Base-by-base conservation (phyloP, 345 rosid genomes). In the Theobroma cacao region DNA sequence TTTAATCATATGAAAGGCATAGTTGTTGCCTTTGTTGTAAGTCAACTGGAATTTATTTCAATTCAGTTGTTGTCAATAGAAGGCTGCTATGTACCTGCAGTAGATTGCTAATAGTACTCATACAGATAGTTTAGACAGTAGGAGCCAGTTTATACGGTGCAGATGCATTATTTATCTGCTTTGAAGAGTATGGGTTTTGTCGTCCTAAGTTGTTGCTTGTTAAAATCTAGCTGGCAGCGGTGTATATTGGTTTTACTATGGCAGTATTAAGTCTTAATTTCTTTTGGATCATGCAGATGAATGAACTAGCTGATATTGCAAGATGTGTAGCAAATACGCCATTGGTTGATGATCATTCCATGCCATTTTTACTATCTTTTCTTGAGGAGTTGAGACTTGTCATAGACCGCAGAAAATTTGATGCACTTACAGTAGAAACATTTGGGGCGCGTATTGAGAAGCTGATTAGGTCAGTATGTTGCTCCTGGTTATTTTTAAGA, bases 231-330 rank as follows among this genome's bases (percentile, higher is more conserved):
- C 22, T 50, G 31, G 33, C 55, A 52, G 36, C 61, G 52, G 12
- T 62, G 74, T 60, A 65, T 61, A 28, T 80, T 34, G 61, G 66
- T 76, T 76, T 72, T 59, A 52, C 45, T 22, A 22, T 68, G 50
- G 55, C 41, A 22, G 26, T 60, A 52, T 72, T 58, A 40, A 50
- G 33, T 78, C 77, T 33, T 80, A 80, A 72, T 77, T 85, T 65
- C 67, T 79, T 82, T 10, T 45, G 47, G 12, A 36, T 83, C 62
- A 72, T 71, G 89, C 94, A 97, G 99, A 92, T 97, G 91, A 90
- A 75, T 86, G 99, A 97, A 81, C 98, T 97, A 85, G 98, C 94
- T 53, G 98, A 97, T 86, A 91, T 97, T 81, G 98, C 99, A 77
- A 93, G 88, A 87, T 91, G 96, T 88, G 97, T 88, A 45, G 98